phyloP scores from a whole-genome alignment of 768 basidiomycete species.

The Punctularia strigosozonata region DNA sequence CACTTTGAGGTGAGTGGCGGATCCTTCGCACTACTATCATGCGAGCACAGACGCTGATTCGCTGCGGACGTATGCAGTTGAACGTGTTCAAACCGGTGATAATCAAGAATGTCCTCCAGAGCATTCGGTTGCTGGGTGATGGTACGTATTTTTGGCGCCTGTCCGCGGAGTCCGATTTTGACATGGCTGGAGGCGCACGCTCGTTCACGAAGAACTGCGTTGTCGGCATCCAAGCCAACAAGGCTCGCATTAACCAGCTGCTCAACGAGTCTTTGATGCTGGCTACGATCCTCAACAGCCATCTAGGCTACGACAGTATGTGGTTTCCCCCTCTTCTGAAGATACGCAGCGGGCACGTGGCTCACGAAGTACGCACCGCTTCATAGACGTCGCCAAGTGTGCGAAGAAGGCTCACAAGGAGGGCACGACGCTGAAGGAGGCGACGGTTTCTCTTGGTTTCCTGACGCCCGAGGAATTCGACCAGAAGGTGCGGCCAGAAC shows the following conservation, averaged over 20 bases:
- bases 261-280: constrained; percentile 96
- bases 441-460: constrained; percentile 80
- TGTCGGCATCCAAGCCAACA: constrained; percentile 92
- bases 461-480: constrained; percentile 90
- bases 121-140: constrained; percentile 87
- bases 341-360: neutral
- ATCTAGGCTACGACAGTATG: constrained; percentile 95
- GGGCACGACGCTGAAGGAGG: constrained; percentile 92
- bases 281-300: constrained; percentile 92
- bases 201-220: constrained; percentile 98
- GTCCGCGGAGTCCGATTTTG: constrained; percentile 3
- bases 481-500: constrained; percentile 80
- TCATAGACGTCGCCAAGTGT: constrained; percentile 86
- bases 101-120: constrained; percentile 95
- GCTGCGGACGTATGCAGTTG: constrained; percentile 35
- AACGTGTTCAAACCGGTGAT: constrained; percentile 99
- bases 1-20: constrained; percentile 79
- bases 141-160: constrained; percentile 32
- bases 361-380: constrained; percentile 7
- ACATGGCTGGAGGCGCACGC: constrained; percentile 45
- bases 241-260: constrained; percentile 79
- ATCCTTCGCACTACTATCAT: too few relatives aligned
- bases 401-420: constrained; percentile 99
- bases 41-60: too few relatives aligned
- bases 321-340: constrained; percentile 7